phyloP scores from a whole-genome alignment of 768 basidiomycete genomes.

The Lactarius vividus region DNA sequence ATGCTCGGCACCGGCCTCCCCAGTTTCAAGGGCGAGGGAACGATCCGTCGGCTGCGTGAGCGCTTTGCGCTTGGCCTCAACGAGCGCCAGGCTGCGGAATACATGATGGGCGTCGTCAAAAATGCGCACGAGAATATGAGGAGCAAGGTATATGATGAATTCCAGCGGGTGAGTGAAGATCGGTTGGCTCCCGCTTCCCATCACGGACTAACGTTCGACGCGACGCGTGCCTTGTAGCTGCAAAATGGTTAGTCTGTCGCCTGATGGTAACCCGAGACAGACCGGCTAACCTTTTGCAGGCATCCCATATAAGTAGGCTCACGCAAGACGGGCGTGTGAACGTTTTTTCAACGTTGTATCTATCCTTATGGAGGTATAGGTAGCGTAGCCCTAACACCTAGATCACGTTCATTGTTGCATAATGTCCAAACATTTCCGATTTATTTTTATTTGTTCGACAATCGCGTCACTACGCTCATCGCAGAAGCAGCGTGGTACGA shows the following conservation, averaged over 20 bases:
- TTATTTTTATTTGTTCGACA: background rate
- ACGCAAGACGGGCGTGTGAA: background rate
- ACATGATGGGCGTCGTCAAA: slow-evolving; percentile 82
- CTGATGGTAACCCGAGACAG: background rate
- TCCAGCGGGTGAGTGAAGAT: slow-evolving; percentile 67
- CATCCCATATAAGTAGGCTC: slow-evolving; percentile 25
- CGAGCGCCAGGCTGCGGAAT: slow-evolving; percentile 91
- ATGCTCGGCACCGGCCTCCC: slow-evolving; percentile 96
- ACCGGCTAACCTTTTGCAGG: slow-evolving; percentile 5
- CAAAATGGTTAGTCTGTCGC: slow-evolving; percentile 43
- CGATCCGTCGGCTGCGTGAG: slow-evolving; percentile 82
- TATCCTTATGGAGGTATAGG: background rate
- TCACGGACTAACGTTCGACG: slow-evolving; percentile 12
- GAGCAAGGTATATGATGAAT: slow-evolving; percentile 93
- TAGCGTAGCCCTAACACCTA: background rate
- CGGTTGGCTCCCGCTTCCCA: background rate
- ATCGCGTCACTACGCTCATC: background rate
- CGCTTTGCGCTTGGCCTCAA: slow-evolving; percentile 80
- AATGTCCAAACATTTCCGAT: background rate
- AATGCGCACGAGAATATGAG: slow-evolving; percentile 96
- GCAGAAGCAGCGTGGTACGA: background rate
- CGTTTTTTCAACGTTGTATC: background rate
- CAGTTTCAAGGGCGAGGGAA: slow-evolving; percentile 94
- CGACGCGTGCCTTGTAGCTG: slow-evolving; percentile 35
- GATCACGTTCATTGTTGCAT: background rate